These are phyloP conservation scores for Colletotrichum agaves DNA, from an alignment of 2,329 filamentous ascomycete genomes.

Conservation along the genomic window DNA sequence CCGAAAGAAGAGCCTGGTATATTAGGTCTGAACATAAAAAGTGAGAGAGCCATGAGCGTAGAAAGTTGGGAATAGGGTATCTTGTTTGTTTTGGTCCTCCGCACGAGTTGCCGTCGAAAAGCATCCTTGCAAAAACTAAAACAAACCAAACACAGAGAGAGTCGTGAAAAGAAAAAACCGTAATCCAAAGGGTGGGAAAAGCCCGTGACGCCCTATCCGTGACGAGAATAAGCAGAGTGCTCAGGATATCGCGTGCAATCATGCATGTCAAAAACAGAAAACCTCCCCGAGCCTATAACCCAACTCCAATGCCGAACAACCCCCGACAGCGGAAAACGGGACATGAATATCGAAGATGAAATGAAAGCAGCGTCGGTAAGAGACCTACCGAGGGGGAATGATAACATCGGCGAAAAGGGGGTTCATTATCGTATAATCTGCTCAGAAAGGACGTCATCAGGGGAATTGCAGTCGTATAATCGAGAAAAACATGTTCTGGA, in stretches of 20 bases:
- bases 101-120: slow-evolving; percentile 4
- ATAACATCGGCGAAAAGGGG: not conserved
- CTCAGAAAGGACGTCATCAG: not conserved
- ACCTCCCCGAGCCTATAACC: not conserved
- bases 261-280: too few species aligned
- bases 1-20: slow-evolving; percentile 17
- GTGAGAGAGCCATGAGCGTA: slow-evolving; percentile 18
- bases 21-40: slow-evolving; percentile 15
- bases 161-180: slow-evolving; percentile 7
- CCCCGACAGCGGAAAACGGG: not conserved
- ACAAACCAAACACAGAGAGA: slow-evolving; percentile 1
- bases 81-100: slow-evolving; percentile 23
- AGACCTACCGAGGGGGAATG: not conserved
- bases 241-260: too few species aligned
- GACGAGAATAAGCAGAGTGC: not conserved
- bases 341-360: not conserved
- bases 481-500: slow-evolving; percentile 79
- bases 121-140: not conserved
- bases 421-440: not conserved
- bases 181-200: not conserved
- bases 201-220: not conserved
- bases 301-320: not conserved
- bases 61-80: slow-evolving; percentile 28
- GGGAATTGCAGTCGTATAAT: slow-evolving; percentile 73
- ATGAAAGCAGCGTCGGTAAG: not conserved